Evolutionary conservation across 306 rosid species (phyloP), one percentile per base, ranked within the genome.

Genomic region (Aeschynomene evenia): DNA sequence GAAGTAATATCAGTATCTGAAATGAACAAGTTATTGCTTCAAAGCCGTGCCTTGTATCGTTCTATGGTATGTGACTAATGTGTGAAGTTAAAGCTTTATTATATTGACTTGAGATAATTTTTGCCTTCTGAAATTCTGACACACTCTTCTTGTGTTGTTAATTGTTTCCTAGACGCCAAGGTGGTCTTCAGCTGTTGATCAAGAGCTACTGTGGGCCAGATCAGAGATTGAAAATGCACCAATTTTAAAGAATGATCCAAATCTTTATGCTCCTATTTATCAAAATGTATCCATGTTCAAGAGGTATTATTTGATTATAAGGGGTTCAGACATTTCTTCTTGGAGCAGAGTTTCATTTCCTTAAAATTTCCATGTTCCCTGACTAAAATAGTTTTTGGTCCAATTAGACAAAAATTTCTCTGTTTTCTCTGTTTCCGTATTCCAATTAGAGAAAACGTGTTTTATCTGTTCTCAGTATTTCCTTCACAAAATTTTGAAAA

Each of bases 221-320:
- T 83, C 77, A 65, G 84, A 85, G 72, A 85, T 93, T 36, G 87
- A 90, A 81, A 88, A 88, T 68, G 94, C 91, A 45, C 91, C 94
- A 10, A 16, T 68, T 6, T 66, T 88, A 54, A 61, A 83, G 56
- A 77, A 86, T 37, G 90, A 89, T 81, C 86, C 81, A 14, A 26
- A 58, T 52, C 91, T 92, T 37, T 83, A 88, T 63, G 84, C 91
- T 66, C 90, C 86, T 29, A 34, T 93, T 62, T 93, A 82, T 77
- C 85, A 79, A 49, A 93, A 93, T 64, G 67, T 88, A 80, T 93
- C 97, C 53, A 81, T 65, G 79, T 90, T 93, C 85, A 88, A 64
- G 84, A 88, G 90, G 97, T 88, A 71, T 12, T 39, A 9, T 72
- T 52, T 43, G 39, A 37, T 58, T 31, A 5, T 16, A 67, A 8